Evolutionary conservation across 1,139 yeast species (phyloP).

Genomic region (Taphrina communis): DNA sequence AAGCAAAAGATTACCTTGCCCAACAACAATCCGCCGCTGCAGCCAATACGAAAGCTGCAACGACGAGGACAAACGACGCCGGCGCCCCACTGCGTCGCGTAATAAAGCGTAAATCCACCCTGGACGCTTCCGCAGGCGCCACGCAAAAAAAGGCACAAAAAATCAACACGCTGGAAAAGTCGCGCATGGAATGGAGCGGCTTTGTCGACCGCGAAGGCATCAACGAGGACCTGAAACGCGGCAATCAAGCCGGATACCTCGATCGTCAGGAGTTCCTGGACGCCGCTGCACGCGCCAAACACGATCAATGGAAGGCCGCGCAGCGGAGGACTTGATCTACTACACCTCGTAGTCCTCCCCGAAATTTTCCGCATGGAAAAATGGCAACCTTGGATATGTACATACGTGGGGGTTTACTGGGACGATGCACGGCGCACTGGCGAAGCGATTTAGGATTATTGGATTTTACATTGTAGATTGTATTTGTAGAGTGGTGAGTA

Average conservation of each 20-base stretch:
- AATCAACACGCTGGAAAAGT: constrained; percentile 88
- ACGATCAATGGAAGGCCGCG: constrained; percentile 66
- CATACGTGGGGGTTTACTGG: too few relatives aligned
- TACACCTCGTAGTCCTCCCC: too few relatives aligned
- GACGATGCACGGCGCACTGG: too few relatives aligned
- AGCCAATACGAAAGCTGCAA: neutral
- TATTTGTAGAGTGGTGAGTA: constrained; percentile 8
- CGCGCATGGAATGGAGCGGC: constrained; percentile 92
- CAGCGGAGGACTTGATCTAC: constrained; percentile 51
- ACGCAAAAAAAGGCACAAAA: constrained; percentile 62
- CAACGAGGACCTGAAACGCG: constrained; percentile 75
- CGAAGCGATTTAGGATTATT: too few relatives aligned
- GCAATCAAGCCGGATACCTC: constrained; percentile 81
- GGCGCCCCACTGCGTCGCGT: constrained; percentile 46
- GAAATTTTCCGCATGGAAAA: too few relatives aligned
- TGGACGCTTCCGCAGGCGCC: constrained; percentile 62
- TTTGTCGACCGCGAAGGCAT: constrained; percentile 88
- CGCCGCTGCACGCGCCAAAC: constrained; percentile 72
- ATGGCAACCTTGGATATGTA: too few relatives aligned
- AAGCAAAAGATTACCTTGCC: constrained; percentile 72
- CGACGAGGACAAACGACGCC: constrained; percentile 48
- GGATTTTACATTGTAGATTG: neutral
- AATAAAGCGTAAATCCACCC: constrained; percentile 60
- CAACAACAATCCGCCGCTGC: constrained; percentile 40
- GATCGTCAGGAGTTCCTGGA: constrained; percentile 89